Evolutionary conservation across 495 filamentous ascomycete species (phyloP), one percentile per base, ranked within the genome.

Genomic region (Penicillium subrubescens): DNA sequence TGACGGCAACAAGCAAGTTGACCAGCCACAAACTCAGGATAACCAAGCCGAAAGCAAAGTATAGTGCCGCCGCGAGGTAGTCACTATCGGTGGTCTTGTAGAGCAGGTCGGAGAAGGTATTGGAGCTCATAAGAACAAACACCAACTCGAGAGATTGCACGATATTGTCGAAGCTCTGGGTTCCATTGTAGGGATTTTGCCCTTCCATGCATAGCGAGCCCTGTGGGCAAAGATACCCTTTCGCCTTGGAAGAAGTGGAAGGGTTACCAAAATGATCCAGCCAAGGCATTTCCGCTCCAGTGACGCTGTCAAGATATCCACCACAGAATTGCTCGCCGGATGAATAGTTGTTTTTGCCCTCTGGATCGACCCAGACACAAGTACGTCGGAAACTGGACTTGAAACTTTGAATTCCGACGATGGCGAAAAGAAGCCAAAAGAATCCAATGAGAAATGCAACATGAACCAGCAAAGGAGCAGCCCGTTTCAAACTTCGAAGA

Each of bases 91-190:
- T 92, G 17, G 92, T 92, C 67, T 91, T 92, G 72, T 99, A 98
- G 73, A 99, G 90, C 34, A 99, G 76, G 71, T 97, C 93, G 1
- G 93, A 89, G 73, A 94, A 98, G 0, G 95, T 98, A 76, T 99
- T 99, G 17, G 92, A 92, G 67, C 91, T 96, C 92, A 99, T 97
- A 67, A 98, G 88, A 41, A 99, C 93, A 75, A 99, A 99, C n/a
- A 99, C 94, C 51, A 97, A 77, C 77, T 98, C 92, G 33, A 97
- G 77, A 2, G 93, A 96, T 58, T 97, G 87, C 8, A 93, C 71
- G 35, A 98, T 96, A 70, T 98, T 95, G 73, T 99, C 94, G 72
- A 97, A 99, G 75, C 90, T 94, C 69, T 97, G 83, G 3, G 95
- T 98, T 51, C 87, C 88, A 59, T 90, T 92, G 79, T 87, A 96